A percentile compares a stretch with the other conserved stretches of the same genome.
Evolutionary conservation across 805 yeast species (phyloP).

Genomic region (Pichia deserticola): DNA sequence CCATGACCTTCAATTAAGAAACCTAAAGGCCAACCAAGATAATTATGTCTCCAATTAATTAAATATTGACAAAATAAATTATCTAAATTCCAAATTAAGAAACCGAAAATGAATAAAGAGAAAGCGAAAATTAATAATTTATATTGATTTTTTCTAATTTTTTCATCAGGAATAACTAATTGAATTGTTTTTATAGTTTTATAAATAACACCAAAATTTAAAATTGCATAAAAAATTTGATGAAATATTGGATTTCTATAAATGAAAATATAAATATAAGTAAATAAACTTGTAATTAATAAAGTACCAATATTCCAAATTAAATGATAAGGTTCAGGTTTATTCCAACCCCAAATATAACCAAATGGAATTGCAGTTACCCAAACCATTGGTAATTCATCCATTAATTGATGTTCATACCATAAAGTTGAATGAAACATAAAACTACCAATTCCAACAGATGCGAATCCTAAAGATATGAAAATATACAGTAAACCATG

Average conservation of each 20-base stretch:
- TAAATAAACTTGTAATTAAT: slow-evolving; percentile 39
- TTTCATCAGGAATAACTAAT: slow-evolving; percentile 15
- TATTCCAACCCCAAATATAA: slow-evolving; percentile 28
- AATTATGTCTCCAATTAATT: slow-evolving; percentile 47
- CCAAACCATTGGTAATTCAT: slow-evolving; percentile 96
- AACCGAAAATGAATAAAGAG: slow-evolving; percentile 58
- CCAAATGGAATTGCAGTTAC: slow-evolving; percentile 89
- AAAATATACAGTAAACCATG: slow-evolving; percentile 66
- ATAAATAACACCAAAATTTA: slow-evolving; percentile 67
- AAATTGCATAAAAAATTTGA: slow-evolving; percentile 73
- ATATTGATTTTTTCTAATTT: slow-evolving; percentile 18
- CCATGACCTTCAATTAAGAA: slow-evolving; percentile 86
- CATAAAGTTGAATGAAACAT: slow-evolving; percentile 91
- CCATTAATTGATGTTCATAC: slow-evolving; percentile 85
- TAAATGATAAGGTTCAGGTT: slow-evolving; percentile 12
- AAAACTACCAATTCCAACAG: slow-evolving; percentile 94
- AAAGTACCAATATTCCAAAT: slow-evolving; percentile 24
- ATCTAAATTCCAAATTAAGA: slow-evolving; percentile 83
- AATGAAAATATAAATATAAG: slow-evolving; percentile 57
- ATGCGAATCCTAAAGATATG: slow-evolving; percentile 69
- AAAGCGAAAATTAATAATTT: slow-evolving; percentile 25
- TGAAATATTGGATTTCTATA: slow-evolving; percentile 82
- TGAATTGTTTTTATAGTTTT: slow-evolving; percentile 36
- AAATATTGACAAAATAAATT: slow-evolving; percentile 66
- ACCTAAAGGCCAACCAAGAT: slow-evolving; percentile 77